Percentiles rank a stretch among this genome's conserved stretches.
Conservation (phyloP, 75 land plant genomes). For the Pseudotsuga menziesii region DNA sequence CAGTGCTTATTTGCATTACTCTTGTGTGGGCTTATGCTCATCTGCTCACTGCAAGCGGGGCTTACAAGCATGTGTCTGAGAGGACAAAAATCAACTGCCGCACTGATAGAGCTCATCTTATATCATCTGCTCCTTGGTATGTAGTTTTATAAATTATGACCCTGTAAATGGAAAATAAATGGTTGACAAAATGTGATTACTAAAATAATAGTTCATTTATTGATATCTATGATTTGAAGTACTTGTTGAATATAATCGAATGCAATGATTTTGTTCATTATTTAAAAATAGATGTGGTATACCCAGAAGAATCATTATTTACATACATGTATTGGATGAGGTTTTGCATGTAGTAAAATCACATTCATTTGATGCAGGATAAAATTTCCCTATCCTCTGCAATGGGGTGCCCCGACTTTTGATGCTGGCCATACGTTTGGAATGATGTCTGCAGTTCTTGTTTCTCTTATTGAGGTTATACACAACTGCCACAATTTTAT, state of each 20-base stretch:
- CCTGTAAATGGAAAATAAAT: background rate
- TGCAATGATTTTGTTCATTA: too few relatives aligned
- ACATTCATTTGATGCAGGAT: constrained; percentile 41
- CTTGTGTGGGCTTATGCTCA: constrained; percentile 93
- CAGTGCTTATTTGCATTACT: constrained; percentile 58
- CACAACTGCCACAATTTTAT: background rate
- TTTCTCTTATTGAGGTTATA: constrained; percentile 78
- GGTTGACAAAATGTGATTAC: background rate
- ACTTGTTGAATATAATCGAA: too few relatives aligned
- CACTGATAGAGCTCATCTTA: constrained; percentile 66
- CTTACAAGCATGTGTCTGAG: constrained; percentile 70
- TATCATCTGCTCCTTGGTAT: constrained; percentile 92
- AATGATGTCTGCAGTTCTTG: constrained; percentile 88
- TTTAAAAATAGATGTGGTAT: too few relatives aligned
- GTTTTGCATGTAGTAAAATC: background rate
- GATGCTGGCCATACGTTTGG: constrained; percentile 85
- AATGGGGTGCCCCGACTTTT: constrained; percentile 95
- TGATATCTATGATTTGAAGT: too few relatives aligned
- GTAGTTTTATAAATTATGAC: background rate
- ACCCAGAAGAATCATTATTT: too few relatives aligned
- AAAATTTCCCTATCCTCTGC: constrained; percentile 87
- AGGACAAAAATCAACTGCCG: constrained; percentile 74
- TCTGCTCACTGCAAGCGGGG: constrained; percentile 88
- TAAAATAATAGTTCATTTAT: too few relatives aligned
- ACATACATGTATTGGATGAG: background rate